Base-by-base conservation (phyloP, 1,284 basidiomycete species). In the Cryptococcus wingfieldii region DNA sequence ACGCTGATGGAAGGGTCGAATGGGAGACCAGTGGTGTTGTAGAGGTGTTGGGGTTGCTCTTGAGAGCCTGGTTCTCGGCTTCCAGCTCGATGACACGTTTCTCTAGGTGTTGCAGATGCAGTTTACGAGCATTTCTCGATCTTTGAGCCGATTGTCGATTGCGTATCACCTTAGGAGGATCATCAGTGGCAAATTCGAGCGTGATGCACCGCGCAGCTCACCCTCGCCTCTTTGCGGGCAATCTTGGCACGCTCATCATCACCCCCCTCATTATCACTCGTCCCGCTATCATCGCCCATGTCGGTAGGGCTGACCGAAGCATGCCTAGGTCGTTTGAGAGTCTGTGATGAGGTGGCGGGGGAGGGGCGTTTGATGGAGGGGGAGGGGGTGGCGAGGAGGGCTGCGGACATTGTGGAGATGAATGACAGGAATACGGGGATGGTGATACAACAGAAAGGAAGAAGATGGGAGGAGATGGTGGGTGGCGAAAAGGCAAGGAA, bases 121-220 rank as follows among this genome's bases (percentile, higher is more conserved):
- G n/a, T 23, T 39, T 50, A 10, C 48, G 48, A 5, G 31, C 38
- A 19, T 50, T 39, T 4, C 48, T 31, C 16, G 48, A 50, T 7
- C 48, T n/a, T 23, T 50, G 48, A 7, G 48, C 48, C 9, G 48
- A 50, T 39, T 50, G 25, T 10, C 48, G 48, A 18, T 50, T 50
- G 13, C 48, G 48, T n/a, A 50, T 50, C 14, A 34, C 38, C 48
- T 50, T 23, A 14, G 6, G 8, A 13, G 2, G 19, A 28, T 13
- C 14, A 38, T 50, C 31, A 50, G 25, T 37, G 18, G 42, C 16
- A 23, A 46, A 34, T 23, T 19, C 18, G 34, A 38, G 16, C 47
- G 23, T 37, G 31, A 47, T 13, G 19, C n/a, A 25, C n/a, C 2
- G 31, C 19, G 13, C 13, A 38, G 41, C 48, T 39, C 48, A 50